Evolutionary conservation across 2,329 filamentous ascomycete species (phyloP), one percentile per base, ranked within the genome.

Genomic region (Fonsecaea monophora): DNA sequence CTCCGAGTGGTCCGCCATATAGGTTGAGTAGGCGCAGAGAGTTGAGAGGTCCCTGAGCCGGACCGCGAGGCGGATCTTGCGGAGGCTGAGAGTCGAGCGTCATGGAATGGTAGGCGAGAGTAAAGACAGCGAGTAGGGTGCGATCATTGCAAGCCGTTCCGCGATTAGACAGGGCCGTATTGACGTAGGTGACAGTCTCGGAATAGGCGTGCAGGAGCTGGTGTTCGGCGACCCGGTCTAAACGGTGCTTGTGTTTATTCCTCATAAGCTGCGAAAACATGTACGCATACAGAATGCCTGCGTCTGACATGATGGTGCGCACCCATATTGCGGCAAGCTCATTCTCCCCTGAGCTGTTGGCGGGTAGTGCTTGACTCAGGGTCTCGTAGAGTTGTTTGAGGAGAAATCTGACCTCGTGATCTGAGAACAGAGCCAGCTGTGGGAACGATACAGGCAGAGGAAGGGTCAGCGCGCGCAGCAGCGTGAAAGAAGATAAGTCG

Each of bases 1-100:
- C 32, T 12, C 55, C 48, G n/a, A 65, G 53, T 9, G 62, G 62
- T 5, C 62, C 62, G 32, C 62, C 62, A 18, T 61, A 65, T 8
- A 65, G 50, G 21, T 60, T 61, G 50, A 65, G 57, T n/a, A 65
- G 62, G 34, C 57, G 56, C 18, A 65, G 42, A 3, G 62, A 61
- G 2, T 53, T 53, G 13, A 65, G 35, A 7, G 62, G 62, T 2
- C 62, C 62, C 32, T 65, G 62, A 2, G 56, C 32, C n/a, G 59
- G 59, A 13, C 32, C 3, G 40, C 37, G 40, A 4, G 30, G 30
- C 30, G 18, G 30, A 6, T 12, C n/a, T 48, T n/a, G 21, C 21
- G 21, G 38, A n/a, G 21, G 9, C 12, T 21, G 37, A 2, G 40
- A 18, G 40, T 45, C 40, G n/a, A 50, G 12, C 12, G 57, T 34